phyloP scores from a whole-genome alignment of 179 eudicot species.

The Beta lomatogona region DNA sequence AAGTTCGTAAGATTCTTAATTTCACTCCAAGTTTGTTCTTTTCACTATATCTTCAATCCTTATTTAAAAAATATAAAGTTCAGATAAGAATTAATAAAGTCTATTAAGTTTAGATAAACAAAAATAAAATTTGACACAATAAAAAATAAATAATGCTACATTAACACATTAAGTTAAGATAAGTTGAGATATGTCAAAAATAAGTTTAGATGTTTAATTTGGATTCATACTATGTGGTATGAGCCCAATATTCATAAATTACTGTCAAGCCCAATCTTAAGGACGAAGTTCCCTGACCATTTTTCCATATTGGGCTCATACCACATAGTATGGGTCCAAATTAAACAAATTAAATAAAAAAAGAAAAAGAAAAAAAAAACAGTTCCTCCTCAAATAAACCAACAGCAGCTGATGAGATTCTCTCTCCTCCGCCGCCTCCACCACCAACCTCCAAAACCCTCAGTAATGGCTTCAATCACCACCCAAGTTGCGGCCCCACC shows the following conservation, averaged over 20 bases:
- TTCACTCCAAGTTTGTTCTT: no score
- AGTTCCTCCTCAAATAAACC: slow-evolving; percentile 11
- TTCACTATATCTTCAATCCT: no score
- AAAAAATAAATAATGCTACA: no score
- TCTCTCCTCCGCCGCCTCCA: slow-evolving; percentile 18
- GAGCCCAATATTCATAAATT: neutral
- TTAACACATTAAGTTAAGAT: no score
- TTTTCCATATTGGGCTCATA: neutral
- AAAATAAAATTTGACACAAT: no score
- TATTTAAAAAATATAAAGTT: no score
- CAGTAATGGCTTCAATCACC: slow-evolving; percentile 44
- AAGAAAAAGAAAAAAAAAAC: neutral
- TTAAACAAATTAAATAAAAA: neutral
- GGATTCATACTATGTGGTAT: no score
- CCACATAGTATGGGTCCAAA: neutral
- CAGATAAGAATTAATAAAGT: no score
- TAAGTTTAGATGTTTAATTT: no score
- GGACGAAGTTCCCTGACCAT: neutral
- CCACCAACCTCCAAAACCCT: slow-evolving; percentile 16
- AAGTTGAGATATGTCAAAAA: no score
- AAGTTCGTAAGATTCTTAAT: no score
- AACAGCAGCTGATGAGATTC: slow-evolving; percentile 37
- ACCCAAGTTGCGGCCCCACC: slow-evolving; percentile 24
- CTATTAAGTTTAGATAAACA: no score
- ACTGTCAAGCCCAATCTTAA: neutral